Evolutionary conservation across 768 basidiomycete species (phyloP), one percentile per base, ranked within the genome.

Genomic region (Hericium erinaceus): DNA sequence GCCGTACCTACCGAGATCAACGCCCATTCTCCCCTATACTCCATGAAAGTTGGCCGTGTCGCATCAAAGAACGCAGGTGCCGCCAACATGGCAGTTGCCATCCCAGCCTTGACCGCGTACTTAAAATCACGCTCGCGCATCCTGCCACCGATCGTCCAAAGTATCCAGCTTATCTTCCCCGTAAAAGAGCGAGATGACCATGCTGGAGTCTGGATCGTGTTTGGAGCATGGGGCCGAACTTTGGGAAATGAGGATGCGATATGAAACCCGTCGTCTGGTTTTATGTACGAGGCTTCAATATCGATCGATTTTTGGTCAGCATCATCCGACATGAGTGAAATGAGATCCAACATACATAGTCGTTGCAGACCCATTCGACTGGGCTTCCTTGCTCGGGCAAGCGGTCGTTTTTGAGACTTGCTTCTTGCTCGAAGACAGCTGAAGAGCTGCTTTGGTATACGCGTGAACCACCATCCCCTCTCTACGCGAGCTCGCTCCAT

Each of bases 21-120:
- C 1, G 93, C 93, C 95, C 95, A 99, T 72, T 98, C 93, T 39
- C 95, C 95, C 64, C 85, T 81, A 64, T 87, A 93, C 50, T 84
- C 80, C 46, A 90, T 75, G 65, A 97, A 98, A 3, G 82, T 70
- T 4, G 84, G 85, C 24, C 94, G 76, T 1, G 89, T 94, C 16
- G 70, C 60, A 55, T 89, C 87, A 58, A 90, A 84, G 70, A 95
- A 98, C 0, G 95, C 95, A 2, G 95, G 94, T 0, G 87, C 78
- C 0, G 94, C 87, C 3, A 98, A 75, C 24, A 97, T 70, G 0
- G 90, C 88, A 46, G 84, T 84, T 1, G 88, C 89, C 74, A 91
- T 82, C 20, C 88, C 92, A 8, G 84, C 86, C 70, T 95, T 95
- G 72, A 95, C 75, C 0, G 92, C 87, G 68, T 92, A 97, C 68